phyloP scores from a whole-genome alignment of 73 alveolate genomes.

The Paramecium pentaurelia region DNA sequence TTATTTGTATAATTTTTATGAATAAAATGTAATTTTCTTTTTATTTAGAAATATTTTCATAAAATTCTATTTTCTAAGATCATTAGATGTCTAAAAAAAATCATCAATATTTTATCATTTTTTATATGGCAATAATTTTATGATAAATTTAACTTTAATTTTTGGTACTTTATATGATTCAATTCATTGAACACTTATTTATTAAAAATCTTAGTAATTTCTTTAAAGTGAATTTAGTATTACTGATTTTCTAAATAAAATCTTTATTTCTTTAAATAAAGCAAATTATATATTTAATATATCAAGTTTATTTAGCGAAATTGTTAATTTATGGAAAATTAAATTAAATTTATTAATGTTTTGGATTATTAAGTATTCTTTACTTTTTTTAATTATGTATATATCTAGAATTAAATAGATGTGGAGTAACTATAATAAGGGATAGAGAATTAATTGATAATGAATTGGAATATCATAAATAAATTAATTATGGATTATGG shows the following conservation, averaged over 20 bases:
- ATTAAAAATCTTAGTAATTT: no score
- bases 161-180: no score
- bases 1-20: not conserved
- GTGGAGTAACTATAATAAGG: not conserved
- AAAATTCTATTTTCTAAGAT: not conserved
- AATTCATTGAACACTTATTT: no score
- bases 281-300: no score
- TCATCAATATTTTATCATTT: not conserved
- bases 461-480: not conserved
- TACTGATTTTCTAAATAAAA: no score
- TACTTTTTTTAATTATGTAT: not conserved
- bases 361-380: not conserved
- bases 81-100: not conserved
- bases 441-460: not conserved
- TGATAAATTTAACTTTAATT: no score
- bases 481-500: conserved; percentile 1
- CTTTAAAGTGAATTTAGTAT: no score
- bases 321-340: not conserved
- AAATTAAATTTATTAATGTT: not conserved
- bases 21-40: not conserved
- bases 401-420: not conserved
- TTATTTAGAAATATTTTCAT: not conserved
- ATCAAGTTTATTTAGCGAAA: not conserved
- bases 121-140: not conserved
- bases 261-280: no score